phyloP scores from a whole-genome alignment of 176 grass and related monocot species.

The Eleusine indica region DNA sequence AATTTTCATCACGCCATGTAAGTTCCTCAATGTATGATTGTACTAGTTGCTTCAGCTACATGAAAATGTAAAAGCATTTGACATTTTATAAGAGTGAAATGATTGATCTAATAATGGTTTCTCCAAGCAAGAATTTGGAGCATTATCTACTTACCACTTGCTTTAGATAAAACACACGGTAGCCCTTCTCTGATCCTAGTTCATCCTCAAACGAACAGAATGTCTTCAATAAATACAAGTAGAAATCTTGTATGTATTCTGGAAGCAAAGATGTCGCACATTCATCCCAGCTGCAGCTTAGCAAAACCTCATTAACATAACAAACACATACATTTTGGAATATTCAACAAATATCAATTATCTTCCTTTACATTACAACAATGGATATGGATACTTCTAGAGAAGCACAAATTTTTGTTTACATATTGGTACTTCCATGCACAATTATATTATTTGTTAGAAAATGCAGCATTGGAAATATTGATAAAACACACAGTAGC shows the following conservation, averaged over 20 bases:
- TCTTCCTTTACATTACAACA: no score
- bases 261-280: slow-evolving; percentile 36
- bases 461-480: no score
- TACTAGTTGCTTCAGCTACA: slow-evolving; percentile 32
- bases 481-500: slow-evolving; percentile 26
- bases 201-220: slow-evolving; percentile 44
- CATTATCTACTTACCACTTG: slow-evolving; percentile 18
- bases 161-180: slow-evolving; percentile 41
- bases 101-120: neutral
- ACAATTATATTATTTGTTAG: no score
- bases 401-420: no score
- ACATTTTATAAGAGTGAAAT: neutral
- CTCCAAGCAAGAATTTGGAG: neutral
- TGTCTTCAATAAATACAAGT: slow-evolving; percentile 33
- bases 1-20: slow-evolving; percentile 42
- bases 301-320: neutral
- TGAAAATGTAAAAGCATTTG: neutral
- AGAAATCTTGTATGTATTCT: slow-evolving; percentile 38
- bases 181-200: slow-evolving; percentile 15
- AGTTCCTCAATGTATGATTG: slow-evolving; percentile 23
- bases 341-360: no score
- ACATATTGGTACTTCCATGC: no score
- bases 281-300: slow-evolving; percentile 43
- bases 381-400: no score
- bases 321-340: neutral